Base-by-base conservation (phyloP, 1,284 basidiomycete species). In the Pseudozyma tsukubaensis region DNA sequence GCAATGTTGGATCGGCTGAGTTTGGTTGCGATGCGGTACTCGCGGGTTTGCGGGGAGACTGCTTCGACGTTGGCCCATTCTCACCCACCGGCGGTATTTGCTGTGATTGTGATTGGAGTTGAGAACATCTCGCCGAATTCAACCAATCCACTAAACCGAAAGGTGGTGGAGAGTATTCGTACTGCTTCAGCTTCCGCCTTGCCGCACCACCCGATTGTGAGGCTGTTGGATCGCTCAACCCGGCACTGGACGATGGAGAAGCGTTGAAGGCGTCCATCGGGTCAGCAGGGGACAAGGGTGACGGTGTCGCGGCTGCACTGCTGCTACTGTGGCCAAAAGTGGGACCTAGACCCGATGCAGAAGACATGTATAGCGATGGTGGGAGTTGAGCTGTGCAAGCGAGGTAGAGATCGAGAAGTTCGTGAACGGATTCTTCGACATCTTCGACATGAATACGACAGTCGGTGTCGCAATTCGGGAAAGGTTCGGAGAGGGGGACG, bases 81-180 rank as follows among this genome's bases (percentile, higher is more conserved):
- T n/a, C n/a, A n/a, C n/a, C n/a, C n/a, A n/a, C n/a, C 43, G 43
- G 3, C 18, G 43, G 8, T 45, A 21, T 8, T 45, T 18, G 12
- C 18, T 21, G 11, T 45, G 24, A 8, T n/a, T 53, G 51, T 18
- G 35, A n/a, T 42, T 56, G 64, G 3, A 72, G 40, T 37, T 67
- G 64, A 7, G 50, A 18, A 40, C 59, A 66, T 3, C 68, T 63
- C 1, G 59, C 40, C 5, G 56, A 49, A 19, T 77, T 74, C 45
- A 77, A 49, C 70, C 71, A 77, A 24, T 77, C 71, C 1, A 77
- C 59, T 1, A 77, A 40, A 1, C 63, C 67, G 16, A 77, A 71
- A 1, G 75, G 75, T 7, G 75, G 75, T 2, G 75, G 67, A 1
- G 75, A 66, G 39, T 74, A 77, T 24, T 70, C 75, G 63, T 77